These are phyloP conservation scores for Colletotrichum liaoningense DNA, from an alignment of 2,329 filamentous ascomycete genomes.

Conservation along the genomic window DNA sequence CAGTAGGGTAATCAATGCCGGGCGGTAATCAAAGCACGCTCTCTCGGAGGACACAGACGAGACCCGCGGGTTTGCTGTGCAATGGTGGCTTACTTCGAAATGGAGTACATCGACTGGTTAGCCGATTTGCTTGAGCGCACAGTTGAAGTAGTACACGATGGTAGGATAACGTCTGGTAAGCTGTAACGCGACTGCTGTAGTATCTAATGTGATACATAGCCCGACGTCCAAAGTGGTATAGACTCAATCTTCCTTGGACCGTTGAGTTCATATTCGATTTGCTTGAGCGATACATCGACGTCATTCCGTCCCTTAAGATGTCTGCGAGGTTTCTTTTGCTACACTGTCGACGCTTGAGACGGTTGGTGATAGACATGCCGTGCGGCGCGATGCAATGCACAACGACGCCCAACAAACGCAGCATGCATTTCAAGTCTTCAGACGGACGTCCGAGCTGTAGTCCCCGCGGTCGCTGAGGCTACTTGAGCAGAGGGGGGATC, in stretches of 20 bases:
- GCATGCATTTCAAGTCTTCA: slow-evolving; percentile 1
- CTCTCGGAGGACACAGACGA: too few species aligned
- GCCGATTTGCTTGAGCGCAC: neutral
- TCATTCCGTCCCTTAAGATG: slow-evolving; percentile 15
- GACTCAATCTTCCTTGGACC: neutral
- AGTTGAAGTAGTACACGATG: slow-evolving; percentile 1
- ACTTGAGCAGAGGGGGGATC: neutral
- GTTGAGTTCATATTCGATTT: too few species aligned
- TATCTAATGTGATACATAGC: neutral
- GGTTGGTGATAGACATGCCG: slow-evolving; percentile 3
- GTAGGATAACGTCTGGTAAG: slow-evolving; percentile 1
- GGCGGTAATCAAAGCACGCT: too few species aligned
- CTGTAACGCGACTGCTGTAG: neutral
- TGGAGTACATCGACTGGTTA: neutral
- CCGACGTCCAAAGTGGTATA: neutral
- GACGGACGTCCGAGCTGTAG: slow-evolving; percentile 6
- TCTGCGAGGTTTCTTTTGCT: neutral
- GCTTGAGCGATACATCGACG: slow-evolving; percentile 10
- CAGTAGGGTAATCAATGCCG: neutral
- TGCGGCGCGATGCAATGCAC: slow-evolving; percentile 16
- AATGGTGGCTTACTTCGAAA: neutral
- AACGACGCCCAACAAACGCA: slow-evolving; percentile 4
- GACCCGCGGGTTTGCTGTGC: neutral
- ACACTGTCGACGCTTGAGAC: slow-evolving; percentile 13
- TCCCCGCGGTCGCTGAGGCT: slow-evolving; percentile 11